Base-by-base conservation (phyloP, 1,139 yeast species). In the Taiozyma onychis region DNA sequence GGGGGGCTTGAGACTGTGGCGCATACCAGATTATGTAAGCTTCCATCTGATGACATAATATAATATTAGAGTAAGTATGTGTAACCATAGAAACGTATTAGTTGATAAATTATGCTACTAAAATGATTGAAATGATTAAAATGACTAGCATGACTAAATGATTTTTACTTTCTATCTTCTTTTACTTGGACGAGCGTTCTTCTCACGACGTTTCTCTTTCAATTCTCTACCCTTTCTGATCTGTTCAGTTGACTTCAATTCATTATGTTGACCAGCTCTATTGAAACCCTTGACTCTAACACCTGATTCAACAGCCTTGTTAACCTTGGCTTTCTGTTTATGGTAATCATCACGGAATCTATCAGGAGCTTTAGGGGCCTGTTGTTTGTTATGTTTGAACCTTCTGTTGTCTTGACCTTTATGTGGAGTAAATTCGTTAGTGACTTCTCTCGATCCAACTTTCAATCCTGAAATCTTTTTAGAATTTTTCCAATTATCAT, bases 361-460 rank as follows among this genome's bases (percentile, higher is more conserved):
- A 64, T 90, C 97, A 13, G 98, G 97, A 46, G 85, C 72, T 65
- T 82, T 88, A 46, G 99, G 99, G 2, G 97, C 93, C 57, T 80
- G 79, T 45, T 73, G 72, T 62, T 80, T 80, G 58, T 83, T 84
- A 66, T 95, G 99, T 67, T 83, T 81, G 74, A 81, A 87, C 59
- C 75, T 75, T 60, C 78, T 78, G 47, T 54, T 51, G 26, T 48
- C 52, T 8, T 41, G 43, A n/a, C 47, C 44, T 8, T 46, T 48
- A 16, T 50, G 54, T n/a, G 44, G 43, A 6, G 56, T 48, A 49
- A 57, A 59, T 37, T 60, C 64, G 24, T 66, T 66, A 11, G 64
- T 52, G 24, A 68, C 60, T 59, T 83, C 88, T 54, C 72, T 64
- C 1, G 82, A 69, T 8, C 90, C 90, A 35, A 75, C 80, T 58